phyloP scores from a whole-genome alignment of 108 stramenopile species.

The Cyclotella sp. region DNA sequence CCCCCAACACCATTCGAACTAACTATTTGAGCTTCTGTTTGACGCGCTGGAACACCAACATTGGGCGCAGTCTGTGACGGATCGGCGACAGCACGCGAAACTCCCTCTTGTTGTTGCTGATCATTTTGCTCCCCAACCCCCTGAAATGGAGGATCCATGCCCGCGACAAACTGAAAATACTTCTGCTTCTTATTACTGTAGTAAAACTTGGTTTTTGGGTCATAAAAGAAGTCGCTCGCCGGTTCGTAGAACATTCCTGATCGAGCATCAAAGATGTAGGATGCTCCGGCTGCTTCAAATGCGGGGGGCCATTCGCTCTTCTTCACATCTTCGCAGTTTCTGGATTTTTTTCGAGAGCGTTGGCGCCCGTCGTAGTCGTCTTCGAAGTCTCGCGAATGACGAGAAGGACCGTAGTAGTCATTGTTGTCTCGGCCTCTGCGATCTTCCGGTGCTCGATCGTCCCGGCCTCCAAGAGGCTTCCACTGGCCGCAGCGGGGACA shows the following conservation, averaged over 20 bases:
- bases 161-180: constrained; percentile 64
- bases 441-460: constrained; percentile 7
- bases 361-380: constrained; percentile 10
- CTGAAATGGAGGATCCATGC: constrained; percentile 35
- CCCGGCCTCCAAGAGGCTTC: constrained; percentile 14
- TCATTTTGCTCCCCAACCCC: constrained; percentile 26
- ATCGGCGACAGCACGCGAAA: background rate
- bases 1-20: constrained; percentile 24
- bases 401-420: constrained; percentile 17
- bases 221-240: constrained; percentile 80
- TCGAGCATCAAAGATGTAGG: constrained; percentile 75
- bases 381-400: constrained; percentile 1
- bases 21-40: background rate
- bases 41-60: background rate
- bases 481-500: constrained; percentile 30
- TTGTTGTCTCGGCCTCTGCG: background rate
- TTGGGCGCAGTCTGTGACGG: background rate
- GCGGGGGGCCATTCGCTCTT: constrained; percentile 75
- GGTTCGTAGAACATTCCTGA: constrained; percentile 87
- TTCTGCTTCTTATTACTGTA: constrained; percentile 64
- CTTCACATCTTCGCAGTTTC: background rate
- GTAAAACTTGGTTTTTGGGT: constrained; percentile 85
- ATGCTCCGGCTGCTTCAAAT: constrained; percentile 71
- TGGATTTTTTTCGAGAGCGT: constrained; percentile 7
- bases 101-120: background rate